A percentile compares a stretch with the other conserved stretches of the same genome.
phyloP scores from a whole-genome alignment of 2,329 filamentous ascomycete genomes.

The Exophiala sideris region DNA sequence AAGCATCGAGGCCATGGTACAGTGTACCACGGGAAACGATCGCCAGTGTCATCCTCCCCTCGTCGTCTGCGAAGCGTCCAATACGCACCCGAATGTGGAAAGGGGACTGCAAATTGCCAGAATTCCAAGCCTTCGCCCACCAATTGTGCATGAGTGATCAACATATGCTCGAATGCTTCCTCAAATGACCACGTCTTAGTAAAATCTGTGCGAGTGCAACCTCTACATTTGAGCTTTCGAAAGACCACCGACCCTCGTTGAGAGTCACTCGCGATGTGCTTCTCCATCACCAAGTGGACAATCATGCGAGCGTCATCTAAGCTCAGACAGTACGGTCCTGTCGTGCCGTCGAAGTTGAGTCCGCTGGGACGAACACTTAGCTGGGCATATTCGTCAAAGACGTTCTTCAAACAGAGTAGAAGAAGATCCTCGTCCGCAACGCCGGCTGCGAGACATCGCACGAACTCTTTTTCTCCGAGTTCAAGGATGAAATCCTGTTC shows the following conservation, averaged over 20 bases:
- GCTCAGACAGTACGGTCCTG: conserved; percentile 30
- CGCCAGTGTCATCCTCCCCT: conserved; percentile 1
- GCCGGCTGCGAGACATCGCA: conserved; percentile 10
- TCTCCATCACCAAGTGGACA: conserved; percentile 29
- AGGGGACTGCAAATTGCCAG: conserved; percentile 24
- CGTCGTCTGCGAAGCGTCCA: conserved; percentile 1
- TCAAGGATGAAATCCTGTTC: conserved; percentile 30
- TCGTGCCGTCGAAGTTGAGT: conserved; percentile 22
- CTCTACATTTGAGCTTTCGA: conserved; percentile 31
- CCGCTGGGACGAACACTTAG: conserved; percentile 12
- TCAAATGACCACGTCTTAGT: conserved; percentile 20
- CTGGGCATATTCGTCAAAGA: conserved; percentile 27
- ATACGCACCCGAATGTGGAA: conserved; percentile 1
- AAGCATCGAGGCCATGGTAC: conserved; percentile 33
- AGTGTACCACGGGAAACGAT: conserved; percentile 30
- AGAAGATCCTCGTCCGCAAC: conserved; percentile 32
- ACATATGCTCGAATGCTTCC: conserved; percentile 33
- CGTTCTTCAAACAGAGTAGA: conserved; percentile 29
- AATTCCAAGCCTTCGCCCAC: conserved; percentile 31
- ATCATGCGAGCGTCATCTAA: conserved; percentile 34
- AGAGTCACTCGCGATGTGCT: conserved; percentile 12
- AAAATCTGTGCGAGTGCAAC: conserved; percentile 30
- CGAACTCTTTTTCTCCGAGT: conserved; percentile 25
- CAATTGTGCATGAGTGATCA: conserved; percentile 25
- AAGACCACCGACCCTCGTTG: conserved; percentile 20